These are phyloP conservation scores for Drechslera avenae DNA, from an alignment of 2,329 filamentous ascomycete genomes.

Conservation along the genomic window DNA sequence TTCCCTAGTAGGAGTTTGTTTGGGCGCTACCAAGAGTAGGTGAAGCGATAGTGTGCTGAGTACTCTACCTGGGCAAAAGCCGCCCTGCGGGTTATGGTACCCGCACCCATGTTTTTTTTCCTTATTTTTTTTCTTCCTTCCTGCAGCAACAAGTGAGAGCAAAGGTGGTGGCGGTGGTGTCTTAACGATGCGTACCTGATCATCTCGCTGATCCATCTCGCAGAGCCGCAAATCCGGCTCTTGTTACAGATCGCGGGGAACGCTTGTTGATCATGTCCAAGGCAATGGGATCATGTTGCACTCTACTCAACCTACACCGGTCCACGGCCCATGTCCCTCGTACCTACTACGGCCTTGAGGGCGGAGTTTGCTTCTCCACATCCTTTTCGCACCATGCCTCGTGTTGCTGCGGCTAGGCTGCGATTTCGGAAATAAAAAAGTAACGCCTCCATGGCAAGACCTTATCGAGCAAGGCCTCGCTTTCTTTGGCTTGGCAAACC, in stretches of 20 bases:
- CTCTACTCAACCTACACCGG: not conserved
- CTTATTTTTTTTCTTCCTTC: no score
- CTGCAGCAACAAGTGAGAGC: no score
- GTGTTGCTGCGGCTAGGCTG: conserved; percentile 8
- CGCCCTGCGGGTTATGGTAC: not conserved
- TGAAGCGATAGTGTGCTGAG: conserved; percentile 7
- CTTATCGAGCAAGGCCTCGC: conserved; percentile 19
- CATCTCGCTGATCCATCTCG: conserved; percentile 13
- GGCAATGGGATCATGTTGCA: conserved; percentile 21
- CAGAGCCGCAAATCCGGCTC: conserved; percentile 32
- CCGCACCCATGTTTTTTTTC: not conserved
- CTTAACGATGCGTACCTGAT: conserved; percentile 13
- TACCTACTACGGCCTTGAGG: conserved; percentile 4
- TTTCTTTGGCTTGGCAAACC: conserved; percentile 20
- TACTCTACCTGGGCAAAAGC: not conserved
- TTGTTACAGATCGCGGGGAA: conserved; percentile 23
- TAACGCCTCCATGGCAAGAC: conserved; percentile 1
- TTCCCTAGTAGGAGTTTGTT: conserved; percentile 7
- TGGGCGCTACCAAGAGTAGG: not conserved
- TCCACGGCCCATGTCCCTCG: conserved; percentile 3
- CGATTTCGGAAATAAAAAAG: conserved; percentile 26
- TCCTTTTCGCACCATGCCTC: not conserved
- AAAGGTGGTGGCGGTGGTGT: no score
- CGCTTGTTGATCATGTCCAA: conserved; percentile 29
- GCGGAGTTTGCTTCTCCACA: conserved; percentile 17